phyloP scores from a whole-genome alignment of 352 stramenopile species.

The Pythium aquatile region DNA sequence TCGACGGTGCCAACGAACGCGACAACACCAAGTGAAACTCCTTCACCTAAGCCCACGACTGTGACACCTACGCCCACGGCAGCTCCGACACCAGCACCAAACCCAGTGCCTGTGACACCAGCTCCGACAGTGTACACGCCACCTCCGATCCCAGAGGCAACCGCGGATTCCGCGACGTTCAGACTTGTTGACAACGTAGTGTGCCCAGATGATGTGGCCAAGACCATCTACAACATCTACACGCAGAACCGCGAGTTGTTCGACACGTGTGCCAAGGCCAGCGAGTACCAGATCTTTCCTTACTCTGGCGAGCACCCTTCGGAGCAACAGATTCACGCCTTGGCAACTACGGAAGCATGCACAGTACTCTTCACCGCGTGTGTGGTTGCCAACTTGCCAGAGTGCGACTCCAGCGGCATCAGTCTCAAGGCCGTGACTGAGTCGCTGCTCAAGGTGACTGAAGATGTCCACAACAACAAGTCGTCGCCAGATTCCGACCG shows the following conservation, averaged over 20 bases:
- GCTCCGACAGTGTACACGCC: slow-evolving; percentile 14
- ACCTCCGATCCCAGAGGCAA: slow-evolving; percentile 11
- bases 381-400: slow-evolving; percentile 40
- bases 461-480: slow-evolving; percentile 41
- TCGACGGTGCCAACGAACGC: neutral
- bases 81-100: neutral
- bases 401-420: slow-evolving; percentile 49
- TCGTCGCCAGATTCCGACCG: slow-evolving; percentile 32
- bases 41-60: neutral
- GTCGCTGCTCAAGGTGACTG: slow-evolving; percentile 50
- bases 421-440: slow-evolving; percentile 44
- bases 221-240: slow-evolving; percentile 35
- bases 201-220: slow-evolving; percentile 10
- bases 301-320: slow-evolving; percentile 42
- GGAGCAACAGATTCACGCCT: slow-evolving; percentile 37
- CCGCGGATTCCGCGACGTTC: slow-evolving; percentile 7
- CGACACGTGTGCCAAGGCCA: slow-evolving; percentile 45
- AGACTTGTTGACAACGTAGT: neutral
- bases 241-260: slow-evolving; percentile 50
- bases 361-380: slow-evolving; percentile 54
- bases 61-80: neutral
- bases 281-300: slow-evolving; percentile 63
- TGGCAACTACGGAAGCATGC: slow-evolving; percentile 46
- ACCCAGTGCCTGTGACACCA: slow-evolving; percentile 2
- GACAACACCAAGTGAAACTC: neutral